Base-by-base conservation (phyloP, 176 grass and related monocot species). In the Oropetium thomaeum region DNA sequence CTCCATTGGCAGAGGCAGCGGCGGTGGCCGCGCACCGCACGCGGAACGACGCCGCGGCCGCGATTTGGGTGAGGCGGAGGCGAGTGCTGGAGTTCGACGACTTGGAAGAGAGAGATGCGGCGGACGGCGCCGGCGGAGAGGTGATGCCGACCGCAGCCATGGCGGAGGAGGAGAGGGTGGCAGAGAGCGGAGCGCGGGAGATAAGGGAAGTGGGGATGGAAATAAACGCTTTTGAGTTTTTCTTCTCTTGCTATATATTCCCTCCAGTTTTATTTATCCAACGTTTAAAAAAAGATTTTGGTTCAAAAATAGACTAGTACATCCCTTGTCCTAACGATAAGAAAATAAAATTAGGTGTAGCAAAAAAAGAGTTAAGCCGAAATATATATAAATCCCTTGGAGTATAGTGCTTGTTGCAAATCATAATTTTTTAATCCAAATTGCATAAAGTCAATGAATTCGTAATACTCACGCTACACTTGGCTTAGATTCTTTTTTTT, bases 171-270 rank as follows among this genome's bases (percentile, higher is more conserved):
- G 44, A 55, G 52, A 13, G 49, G 28, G 31, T 47, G 28, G 40
- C 45, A 20, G 12, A 3, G 61, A 20, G 32, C 31, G 16, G 67
- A 60, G 79, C 74, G 85, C 85, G 85, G 85, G 80, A 87, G 85
- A 87, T 83, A 87, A 83, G 85, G 80, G 53, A 74, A 13, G 53
- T 79, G 75, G 75, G 86, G 86, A 74, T 62, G 69, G 75, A 79
- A 88, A 83, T 88, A 19, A 54, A 88, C 41, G 80, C 27, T 52
- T 87, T 65, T 39, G 6, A 37, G 45, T 63, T 62, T 19, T 33
- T 16, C 5, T 49, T 69, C 16, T 31, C 6, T 19, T 62, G 32
- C 88, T 42, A 88, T 30, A 91, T n/a, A n/a, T n/a, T n/a, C n/a
- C n/a, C n/a, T n/a, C n/a, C n/a, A n/a, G n/a, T n/a, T n/a, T n/a